phyloP scores from a whole-genome alignment of 768 basidiomycete species.

The Trichaptum fuscoviolaceum region DNA sequence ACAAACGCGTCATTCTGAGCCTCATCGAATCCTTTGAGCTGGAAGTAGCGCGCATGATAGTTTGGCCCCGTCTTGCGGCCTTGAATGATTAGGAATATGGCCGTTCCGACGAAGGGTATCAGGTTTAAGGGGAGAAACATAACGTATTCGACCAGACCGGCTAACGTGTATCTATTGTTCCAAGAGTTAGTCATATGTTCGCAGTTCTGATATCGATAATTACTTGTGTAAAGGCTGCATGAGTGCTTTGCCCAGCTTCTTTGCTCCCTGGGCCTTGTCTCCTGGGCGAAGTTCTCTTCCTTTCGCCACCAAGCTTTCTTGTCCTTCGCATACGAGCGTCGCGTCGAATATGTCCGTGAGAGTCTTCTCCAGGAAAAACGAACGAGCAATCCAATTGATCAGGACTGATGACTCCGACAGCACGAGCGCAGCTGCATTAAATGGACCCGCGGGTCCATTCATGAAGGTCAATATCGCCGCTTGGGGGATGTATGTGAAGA shows the following conservation, averaged over 20 bases:
- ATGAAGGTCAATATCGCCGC: slow-evolving; percentile 58
- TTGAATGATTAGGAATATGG: slow-evolving; percentile 54
- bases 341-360: slow-evolving; percentile 44
- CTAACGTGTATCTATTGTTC: slow-evolving; percentile 30
- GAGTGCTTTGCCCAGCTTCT: slow-evolving; percentile 44
- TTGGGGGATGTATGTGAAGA: slow-evolving; percentile 62
- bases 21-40: slow-evolving; percentile 52
- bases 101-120: slow-evolving; percentile 61
- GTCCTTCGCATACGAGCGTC: slow-evolving; percentile 36
- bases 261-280: slow-evolving; percentile 27
- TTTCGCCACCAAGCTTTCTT: slow-evolving; percentile 31
- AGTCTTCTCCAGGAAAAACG: slow-evolving; percentile 38
- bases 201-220: not conserved
- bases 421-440: slow-evolving; percentile 34
- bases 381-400: slow-evolving; percentile 39
- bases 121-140: slow-evolving; percentile 63
- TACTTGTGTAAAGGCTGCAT: slow-evolving; percentile 37
- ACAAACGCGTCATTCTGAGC: slow-evolving; percentile 41
- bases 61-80: slow-evolving; percentile 45
- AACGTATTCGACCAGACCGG: slow-evolving; percentile 50
- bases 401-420: slow-evolving; percentile 38
- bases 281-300: slow-evolving; percentile 31
- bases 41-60: slow-evolving; percentile 65
- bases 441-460: slow-evolving; percentile 59
- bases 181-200: not conserved